Evolutionary conservation across 2,329 filamentous ascomycete species (phyloP).

Genomic region (Fonsecaea multimorphosa): DNA sequence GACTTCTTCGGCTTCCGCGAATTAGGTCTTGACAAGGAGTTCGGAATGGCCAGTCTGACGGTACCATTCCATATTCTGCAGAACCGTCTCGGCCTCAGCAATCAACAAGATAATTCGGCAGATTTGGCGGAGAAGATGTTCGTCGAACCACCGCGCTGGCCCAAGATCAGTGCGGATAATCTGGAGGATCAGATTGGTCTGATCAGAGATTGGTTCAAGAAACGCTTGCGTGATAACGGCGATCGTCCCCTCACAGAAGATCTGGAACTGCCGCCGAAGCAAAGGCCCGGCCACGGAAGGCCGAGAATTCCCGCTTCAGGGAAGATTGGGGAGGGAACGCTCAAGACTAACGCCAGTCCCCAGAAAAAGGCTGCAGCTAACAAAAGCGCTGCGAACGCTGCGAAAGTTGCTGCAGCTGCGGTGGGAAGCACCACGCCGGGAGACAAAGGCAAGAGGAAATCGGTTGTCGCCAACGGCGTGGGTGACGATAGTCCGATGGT

Average conservation of each 20-base stretch:
- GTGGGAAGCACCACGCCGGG: slow-evolving; percentile 21
- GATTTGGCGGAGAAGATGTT: slow-evolving; percentile 52
- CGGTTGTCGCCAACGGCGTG: slow-evolving; percentile 26
- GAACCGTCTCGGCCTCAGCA: slow-evolving; percentile 83
- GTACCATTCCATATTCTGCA: slow-evolving; percentile 95
- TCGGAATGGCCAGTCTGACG: slow-evolving; percentile 83
- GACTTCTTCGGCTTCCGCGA: slow-evolving; percentile 99
- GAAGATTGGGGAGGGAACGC: slow-evolving; percentile 49
- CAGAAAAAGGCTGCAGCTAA: slow-evolving; percentile 48
- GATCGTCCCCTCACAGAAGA: slow-evolving; percentile 88
- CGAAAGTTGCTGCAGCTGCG: slow-evolving; percentile 23
- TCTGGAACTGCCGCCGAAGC: slow-evolving; percentile 91
- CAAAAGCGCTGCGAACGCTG: slow-evolving; percentile 20
- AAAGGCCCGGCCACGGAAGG: slow-evolving; percentile 62
- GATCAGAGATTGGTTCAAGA: slow-evolving; percentile 87
- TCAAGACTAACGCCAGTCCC: slow-evolving; percentile 47
- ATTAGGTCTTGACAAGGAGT: slow-evolving; percentile 87
- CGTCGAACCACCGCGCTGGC: slow-evolving; percentile 71
- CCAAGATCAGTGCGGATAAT: slow-evolving; percentile 79
- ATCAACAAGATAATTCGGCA: slow-evolving; percentile 46
- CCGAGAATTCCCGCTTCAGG: slow-evolving; percentile 54
- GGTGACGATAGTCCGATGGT: slow-evolving; percentile 29
- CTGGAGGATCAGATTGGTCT: slow-evolving; percentile 82
- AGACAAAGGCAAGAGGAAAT: slow-evolving; percentile 38
- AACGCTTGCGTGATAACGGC: slow-evolving; percentile 82